These are phyloP conservation scores for Trichothecium roseum DNA, from an alignment of 2,329 filamentous ascomycete species.

Conservation along the genomic window DNA sequence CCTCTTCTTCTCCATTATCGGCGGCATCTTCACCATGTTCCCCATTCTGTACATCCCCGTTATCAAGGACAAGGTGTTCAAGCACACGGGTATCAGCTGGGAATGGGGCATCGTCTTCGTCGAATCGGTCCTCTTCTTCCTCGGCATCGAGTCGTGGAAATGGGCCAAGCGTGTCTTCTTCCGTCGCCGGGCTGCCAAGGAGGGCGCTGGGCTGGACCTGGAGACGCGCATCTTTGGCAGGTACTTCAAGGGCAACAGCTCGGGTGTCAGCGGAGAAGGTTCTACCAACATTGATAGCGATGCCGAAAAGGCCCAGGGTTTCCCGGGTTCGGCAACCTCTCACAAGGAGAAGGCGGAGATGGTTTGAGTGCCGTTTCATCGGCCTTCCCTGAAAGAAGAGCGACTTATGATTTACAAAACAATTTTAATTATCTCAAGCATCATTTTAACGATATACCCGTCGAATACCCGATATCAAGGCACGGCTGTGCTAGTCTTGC, in stretches of 20 bases:
- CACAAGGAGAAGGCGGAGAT: too few species aligned
- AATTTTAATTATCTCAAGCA: too few species aligned
- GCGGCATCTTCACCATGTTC: conserved; percentile 38
- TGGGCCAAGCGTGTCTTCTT: conserved; percentile 40
- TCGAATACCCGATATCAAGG: too few species aligned
- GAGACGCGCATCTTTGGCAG: conserved; percentile 29
- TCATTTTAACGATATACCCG: too few species aligned
- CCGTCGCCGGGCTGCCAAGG: conserved; percentile 13
- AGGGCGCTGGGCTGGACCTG: conserved; percentile 22
- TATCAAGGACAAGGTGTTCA: conserved; percentile 48
- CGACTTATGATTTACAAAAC: too few species aligned
- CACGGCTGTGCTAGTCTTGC: too few species aligned
- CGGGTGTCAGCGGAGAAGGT: background rate
- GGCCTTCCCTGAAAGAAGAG: too few species aligned
- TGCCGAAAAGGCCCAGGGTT: conserved; percentile 2
- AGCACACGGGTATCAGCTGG: conserved; percentile 50
- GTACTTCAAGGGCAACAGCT: conserved; percentile 14
- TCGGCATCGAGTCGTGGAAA: conserved; percentile 50
- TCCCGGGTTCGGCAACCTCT: too few species aligned
- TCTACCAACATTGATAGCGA: conserved; percentile 2
- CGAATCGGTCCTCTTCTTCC: conserved; percentile 42
- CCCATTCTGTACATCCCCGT: conserved; percentile 48
- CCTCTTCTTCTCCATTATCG: conserved; percentile 52
- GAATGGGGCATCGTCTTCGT: conserved; percentile 53
- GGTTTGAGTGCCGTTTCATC: too few species aligned